A percentile compares a stretch with the other conserved stretches of the same genome.
Evolutionary conservation across 2,329 filamentous ascomycete genomes (phyloP).

Genomic region (Penicillium brasilianum): DNA sequence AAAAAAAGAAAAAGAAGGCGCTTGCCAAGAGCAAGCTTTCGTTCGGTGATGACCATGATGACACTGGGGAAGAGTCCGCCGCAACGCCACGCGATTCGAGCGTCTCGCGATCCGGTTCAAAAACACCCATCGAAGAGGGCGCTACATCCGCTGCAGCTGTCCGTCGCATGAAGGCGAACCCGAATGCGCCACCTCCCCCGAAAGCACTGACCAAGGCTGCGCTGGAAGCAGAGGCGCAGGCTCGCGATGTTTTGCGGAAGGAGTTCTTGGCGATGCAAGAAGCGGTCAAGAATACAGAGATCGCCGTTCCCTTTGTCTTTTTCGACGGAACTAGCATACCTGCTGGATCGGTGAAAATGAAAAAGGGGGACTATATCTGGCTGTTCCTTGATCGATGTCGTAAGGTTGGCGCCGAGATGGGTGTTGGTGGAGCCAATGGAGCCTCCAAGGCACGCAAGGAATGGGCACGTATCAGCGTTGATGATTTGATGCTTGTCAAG

Average conservation of each 20-base stretch:
- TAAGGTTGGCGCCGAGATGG: constrained; percentile 84
- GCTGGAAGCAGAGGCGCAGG: constrained; percentile 76
- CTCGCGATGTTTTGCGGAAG: constrained; percentile 73
- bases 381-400: constrained; percentile 88
- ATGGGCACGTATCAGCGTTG: constrained; percentile 92
- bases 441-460: constrained; percentile 58
- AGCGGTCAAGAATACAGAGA: constrained; percentile 83
- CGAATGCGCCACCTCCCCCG: constrained; percentile 60
- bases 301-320: constrained; percentile 92
- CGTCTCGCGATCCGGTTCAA: constrained; percentile 46
- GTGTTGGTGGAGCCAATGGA: constrained; percentile 67
- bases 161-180: constrained; percentile 51
- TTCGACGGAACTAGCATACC: constrained; percentile 93
- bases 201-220: constrained; percentile 78
- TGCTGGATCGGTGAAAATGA: constrained; percentile 80
- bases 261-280: constrained; percentile 86
- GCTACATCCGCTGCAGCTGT: constrained; percentile 32
- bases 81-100: constrained; percentile 46
- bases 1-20: constrained; percentile 65
- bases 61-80: constrained; percentile 51
- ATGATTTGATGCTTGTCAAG: constrained; percentile 91
- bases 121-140: constrained; percentile 42
- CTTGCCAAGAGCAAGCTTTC: constrained; percentile 66
- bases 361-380: constrained; percentile 94
- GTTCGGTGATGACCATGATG: constrained; percentile 66